phyloP scores from a whole-genome alignment of 2,329 filamentous ascomycete species.

The Diaporthe aspalathi region DNA sequence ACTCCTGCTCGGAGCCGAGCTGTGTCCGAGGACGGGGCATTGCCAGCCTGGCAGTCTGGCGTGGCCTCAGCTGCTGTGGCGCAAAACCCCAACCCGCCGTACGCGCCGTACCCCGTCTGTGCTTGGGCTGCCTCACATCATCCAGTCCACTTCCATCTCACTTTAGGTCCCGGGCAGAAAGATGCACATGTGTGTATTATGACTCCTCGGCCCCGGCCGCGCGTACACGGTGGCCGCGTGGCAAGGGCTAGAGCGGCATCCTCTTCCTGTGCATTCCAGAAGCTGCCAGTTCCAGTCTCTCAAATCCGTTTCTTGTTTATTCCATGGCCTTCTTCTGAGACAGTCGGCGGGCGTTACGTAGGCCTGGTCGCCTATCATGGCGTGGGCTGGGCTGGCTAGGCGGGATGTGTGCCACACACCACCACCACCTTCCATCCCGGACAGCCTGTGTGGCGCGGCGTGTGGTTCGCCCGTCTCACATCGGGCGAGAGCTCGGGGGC shows the following conservation, averaged over 20 bases:
- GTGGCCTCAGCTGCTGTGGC: conserved; percentile 24
- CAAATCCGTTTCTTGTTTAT: not conserved
- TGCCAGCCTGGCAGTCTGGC: conserved; percentile 4
- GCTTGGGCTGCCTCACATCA: not conserved
- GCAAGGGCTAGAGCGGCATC: not conserved
- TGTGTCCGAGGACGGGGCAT: not conserved
- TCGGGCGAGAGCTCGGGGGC: not conserved
- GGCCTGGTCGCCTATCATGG: conserved; percentile 19
- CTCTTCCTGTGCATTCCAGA: not conserved
- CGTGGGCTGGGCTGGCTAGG: conserved; percentile 10
- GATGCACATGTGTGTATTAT: not conserved
- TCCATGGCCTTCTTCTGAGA: not conserved
- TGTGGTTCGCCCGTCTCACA: conserved; percentile 28
- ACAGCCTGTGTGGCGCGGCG: conserved; percentile 24
- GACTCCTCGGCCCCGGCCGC: conserved; percentile 30
- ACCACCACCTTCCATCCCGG: not conserved
- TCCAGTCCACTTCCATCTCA: not conserved
- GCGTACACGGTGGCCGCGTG: conserved; percentile 22
- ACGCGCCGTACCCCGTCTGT: not conserved
- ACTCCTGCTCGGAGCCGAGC: conserved; percentile 5
- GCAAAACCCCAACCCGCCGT: not conserved
- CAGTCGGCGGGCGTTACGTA: conserved; percentile 18
- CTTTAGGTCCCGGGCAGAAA: not conserved
- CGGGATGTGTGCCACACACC: conserved; percentile 15
- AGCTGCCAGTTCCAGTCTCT: not conserved